Evolutionary conservation across 2,329 filamentous ascomycete species (phyloP).

Genomic region (Raffaelea albimanens): DNA sequence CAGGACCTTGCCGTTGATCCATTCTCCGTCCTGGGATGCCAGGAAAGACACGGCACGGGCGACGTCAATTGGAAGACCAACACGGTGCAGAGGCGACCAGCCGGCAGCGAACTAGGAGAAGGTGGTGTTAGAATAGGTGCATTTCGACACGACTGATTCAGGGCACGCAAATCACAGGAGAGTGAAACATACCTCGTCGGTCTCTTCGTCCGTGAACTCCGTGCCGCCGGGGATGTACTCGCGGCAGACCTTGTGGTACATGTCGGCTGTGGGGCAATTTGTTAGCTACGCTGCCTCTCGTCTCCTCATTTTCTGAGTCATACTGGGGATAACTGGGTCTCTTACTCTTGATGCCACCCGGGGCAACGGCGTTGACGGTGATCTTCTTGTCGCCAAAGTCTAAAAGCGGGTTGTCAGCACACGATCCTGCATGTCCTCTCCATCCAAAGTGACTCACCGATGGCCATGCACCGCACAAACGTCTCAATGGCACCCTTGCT

Average conservation of each 20-base stretch:
- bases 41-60: slow-evolving; percentile 23
- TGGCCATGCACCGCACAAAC: slow-evolving; percentile 21
- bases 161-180: background rate
- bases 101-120: slow-evolving; percentile 22
- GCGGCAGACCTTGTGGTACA: slow-evolving; percentile 24
- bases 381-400: slow-evolving; percentile 27
- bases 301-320: background rate
- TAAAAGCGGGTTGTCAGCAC: background rate
- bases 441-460: slow-evolving; percentile 9
- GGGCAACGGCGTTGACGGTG: slow-evolving; percentile 25
- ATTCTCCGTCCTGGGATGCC: slow-evolving; percentile 23
- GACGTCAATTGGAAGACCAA: slow-evolving; percentile 23
- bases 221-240: slow-evolving; percentile 30
- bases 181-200: slow-evolving; percentile 13
- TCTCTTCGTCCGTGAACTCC: slow-evolving; percentile 17
- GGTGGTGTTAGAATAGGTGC: no score
- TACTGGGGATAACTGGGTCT: background rate
- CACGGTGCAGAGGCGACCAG: slow-evolving; percentile 23
- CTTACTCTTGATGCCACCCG: slow-evolving; percentile 24
- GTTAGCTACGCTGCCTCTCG: background rate
- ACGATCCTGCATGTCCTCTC: no score
- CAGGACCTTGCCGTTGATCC: slow-evolving; percentile 30
- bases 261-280: slow-evolving; percentile 10
- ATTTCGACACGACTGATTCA: background rate
- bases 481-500: slow-evolving; percentile 26